Percentiles rank a stretch among this genome's conserved stretches.
phyloP scores from a whole-genome alignment of 2,329 filamentous ascomycete species.

The Colletotrichum tofieldiae region DNA sequence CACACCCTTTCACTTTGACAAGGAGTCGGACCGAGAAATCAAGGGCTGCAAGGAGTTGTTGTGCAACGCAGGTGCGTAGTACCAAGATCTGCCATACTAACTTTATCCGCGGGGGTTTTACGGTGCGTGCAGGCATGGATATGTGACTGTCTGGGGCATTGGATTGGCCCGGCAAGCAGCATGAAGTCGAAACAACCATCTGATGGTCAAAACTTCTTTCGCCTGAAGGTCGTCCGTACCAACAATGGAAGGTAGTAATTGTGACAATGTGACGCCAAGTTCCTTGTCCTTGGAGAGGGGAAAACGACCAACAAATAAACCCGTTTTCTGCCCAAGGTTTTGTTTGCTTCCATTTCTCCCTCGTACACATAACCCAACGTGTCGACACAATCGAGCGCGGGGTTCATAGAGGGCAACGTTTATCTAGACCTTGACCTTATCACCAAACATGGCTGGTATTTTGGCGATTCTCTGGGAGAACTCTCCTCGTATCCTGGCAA shows the following conservation, averaged over 20 bases:
- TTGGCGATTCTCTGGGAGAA: not conserved
- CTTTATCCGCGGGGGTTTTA: not conserved
- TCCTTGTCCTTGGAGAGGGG: not conserved
- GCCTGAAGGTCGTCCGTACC: no score
- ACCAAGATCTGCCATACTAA: not conserved
- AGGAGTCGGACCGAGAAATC: no score
- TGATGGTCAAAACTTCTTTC: not conserved
- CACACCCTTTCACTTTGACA: no score
- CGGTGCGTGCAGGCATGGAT: not conserved
- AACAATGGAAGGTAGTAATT: not conserved
- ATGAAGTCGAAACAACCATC: not conserved
- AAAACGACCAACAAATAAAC: no score
- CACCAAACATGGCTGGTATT: conserved; percentile 1
- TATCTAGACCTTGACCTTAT: not conserved
- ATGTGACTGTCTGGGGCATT: no score
- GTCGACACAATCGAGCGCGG: not conserved
- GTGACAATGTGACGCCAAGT: not conserved
- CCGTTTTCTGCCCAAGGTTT: not conserved
- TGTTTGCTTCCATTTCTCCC: not conserved
- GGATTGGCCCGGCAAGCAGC: not conserved
- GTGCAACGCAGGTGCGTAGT: not conserved
- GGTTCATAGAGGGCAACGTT: not conserved
- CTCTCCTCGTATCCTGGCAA: conserved; percentile 6
- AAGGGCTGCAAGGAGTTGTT: no score
- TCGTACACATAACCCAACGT: not conserved